Conservation (phyloP, 2,329 filamentous ascomycete species). For the Dryadomyces sulphureus region DNA sequence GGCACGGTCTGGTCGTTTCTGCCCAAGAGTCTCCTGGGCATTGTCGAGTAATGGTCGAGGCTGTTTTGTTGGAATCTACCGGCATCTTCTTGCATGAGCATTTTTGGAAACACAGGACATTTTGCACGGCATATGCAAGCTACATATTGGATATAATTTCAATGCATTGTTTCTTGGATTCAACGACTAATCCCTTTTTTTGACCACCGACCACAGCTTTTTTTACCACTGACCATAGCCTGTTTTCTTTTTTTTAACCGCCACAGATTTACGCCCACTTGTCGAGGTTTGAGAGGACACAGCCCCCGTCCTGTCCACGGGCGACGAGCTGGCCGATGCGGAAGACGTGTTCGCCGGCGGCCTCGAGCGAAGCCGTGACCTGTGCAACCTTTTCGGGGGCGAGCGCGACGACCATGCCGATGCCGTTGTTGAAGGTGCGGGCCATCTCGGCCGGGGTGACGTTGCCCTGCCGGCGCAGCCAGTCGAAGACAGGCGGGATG, state of each 20-base stretch:
- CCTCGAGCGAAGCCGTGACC: conserved; percentile 45
- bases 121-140: no score
- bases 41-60: conserved; percentile 21
- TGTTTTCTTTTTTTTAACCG: no score
- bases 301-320: conserved; percentile 35
- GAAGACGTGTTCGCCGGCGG: conserved; percentile 62
- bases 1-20: conserved; percentile 83
- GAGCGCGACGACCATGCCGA: conserved; percentile 89
- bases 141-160: no score
- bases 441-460: conserved; percentile 70
- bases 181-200: no score
- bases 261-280: conserved; percentile 19
- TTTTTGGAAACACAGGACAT: neutral
- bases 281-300: conserved; percentile 45
- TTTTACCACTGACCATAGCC: no score
- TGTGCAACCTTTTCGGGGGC: conserved; percentile 55
- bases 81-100: neutral
- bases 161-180: no score
- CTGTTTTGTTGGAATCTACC: neutral
- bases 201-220: no score
- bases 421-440: conserved; percentile 83
- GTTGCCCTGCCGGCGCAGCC: conserved; percentile 63
- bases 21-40: conserved; percentile 57
- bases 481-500: conserved; percentile 66
- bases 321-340: conserved; percentile 58